Percentiles rank a stretch among this genome's conserved stretches.
Evolutionary conservation across 2,329 filamentous ascomycete species (phyloP).

Genomic region (Hymenoscyphus fraxineus): DNA sequence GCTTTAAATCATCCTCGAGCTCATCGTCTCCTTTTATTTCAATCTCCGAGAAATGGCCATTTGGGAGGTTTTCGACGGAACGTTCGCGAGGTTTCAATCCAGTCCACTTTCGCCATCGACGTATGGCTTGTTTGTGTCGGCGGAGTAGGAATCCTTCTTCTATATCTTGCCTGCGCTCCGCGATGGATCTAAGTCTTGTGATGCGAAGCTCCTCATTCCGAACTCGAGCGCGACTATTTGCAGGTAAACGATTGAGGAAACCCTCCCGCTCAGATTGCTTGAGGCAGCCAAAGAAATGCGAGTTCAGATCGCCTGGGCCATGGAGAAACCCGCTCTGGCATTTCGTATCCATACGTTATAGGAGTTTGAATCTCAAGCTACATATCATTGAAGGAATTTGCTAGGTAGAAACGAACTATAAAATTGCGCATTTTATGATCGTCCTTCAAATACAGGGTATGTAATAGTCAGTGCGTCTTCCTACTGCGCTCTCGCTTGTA

Average conservation of each 20-base stretch:
- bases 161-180: conserved; percentile 9
- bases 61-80: not conserved
- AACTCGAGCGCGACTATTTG: conserved; percentile 10
- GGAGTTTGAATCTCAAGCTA: no score
- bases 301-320: conserved; percentile 5
- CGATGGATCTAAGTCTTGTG: not conserved
- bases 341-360: not conserved
- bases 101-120: not conserved
- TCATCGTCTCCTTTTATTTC: conserved; percentile 3
- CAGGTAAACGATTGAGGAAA: conserved; percentile 9
- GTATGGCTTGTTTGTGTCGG: conserved; percentile 5
- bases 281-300: conserved; percentile 19
- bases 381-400: not conserved
- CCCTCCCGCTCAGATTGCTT: conserved; percentile 2
- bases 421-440: not conserved
- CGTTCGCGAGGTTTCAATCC: not conserved
- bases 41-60: not conserved
- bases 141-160: not conserved
- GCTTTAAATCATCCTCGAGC: conserved; percentile 3
- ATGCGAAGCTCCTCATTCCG: conserved; percentile 10
- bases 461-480: no score
- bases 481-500: no score
- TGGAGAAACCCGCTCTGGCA: not conserved
- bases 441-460: not conserved
- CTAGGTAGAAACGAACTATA: not conserved